Percentiles rank a stretch among this genome's conserved stretches.
Conservation (phyloP, 345 rosid genomes). For the Eutrema japonicum region DNA sequence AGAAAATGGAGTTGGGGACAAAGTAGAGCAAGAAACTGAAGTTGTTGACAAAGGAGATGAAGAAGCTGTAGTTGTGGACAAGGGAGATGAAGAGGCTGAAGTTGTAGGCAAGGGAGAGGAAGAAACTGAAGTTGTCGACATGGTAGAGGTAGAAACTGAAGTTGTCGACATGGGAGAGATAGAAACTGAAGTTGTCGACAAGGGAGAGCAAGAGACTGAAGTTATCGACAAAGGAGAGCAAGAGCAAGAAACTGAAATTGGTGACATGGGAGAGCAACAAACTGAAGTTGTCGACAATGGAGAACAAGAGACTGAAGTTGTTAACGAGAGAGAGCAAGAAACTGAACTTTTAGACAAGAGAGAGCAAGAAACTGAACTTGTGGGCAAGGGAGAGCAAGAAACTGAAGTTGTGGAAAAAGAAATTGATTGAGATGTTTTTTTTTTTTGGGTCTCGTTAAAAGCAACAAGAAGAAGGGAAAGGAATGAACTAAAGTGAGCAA, state of each 20-base stretch:
- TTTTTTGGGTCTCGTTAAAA: background rate
- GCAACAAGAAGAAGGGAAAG: conserved; percentile 12
- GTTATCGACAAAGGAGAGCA: background rate
- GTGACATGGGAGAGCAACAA: background rate
- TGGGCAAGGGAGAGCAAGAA: background rate
- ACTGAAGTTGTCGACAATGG: background rate
- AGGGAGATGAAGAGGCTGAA: background rate
- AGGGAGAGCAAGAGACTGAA: background rate
- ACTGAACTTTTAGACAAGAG: background rate
- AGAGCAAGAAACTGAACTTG: background rate
- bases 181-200: background rate
- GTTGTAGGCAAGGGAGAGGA: background rate
- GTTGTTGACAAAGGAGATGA: background rate
- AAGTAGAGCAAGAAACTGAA: background rate
- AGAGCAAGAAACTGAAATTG: background rate
- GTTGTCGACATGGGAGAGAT: background rate
- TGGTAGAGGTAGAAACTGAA: background rate
- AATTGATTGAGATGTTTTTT: conserved; percentile 24
- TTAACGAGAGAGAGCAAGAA: background rate
- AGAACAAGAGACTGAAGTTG: background rate
- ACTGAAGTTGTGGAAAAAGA: conserved; percentile 1
- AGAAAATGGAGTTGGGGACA: conserved; percentile 21
- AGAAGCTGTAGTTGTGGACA: conserved; percentile 2
- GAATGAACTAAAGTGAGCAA: background rate
- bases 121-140: background rate